Conservation (phyloP, 2,329 filamentous ascomycete species). For the Westerdykella aurantiaca region DNA sequence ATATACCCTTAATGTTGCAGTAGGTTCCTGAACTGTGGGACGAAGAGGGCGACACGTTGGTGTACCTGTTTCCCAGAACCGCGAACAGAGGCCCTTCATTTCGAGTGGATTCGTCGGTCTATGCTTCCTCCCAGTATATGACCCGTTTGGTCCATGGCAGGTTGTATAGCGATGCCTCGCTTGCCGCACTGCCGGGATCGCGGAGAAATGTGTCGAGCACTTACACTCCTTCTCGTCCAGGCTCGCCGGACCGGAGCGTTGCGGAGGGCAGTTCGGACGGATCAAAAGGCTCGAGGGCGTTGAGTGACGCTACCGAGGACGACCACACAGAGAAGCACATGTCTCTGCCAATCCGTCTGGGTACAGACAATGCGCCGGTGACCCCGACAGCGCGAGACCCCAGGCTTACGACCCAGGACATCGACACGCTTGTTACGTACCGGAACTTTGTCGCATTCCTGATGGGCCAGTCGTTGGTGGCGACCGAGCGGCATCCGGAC, state of each 20-base stretch:
- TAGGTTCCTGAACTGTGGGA: slow-evolving; percentile 58
- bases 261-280: slow-evolving; percentile 37
- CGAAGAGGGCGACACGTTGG: slow-evolving; percentile 55
- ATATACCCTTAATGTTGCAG: slow-evolving; percentile 3
- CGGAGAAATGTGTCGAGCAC: slow-evolving; percentile 17
- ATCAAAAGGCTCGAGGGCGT: slow-evolving; percentile 45
- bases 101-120: slow-evolving; percentile 54
- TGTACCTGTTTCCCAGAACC: slow-evolving; percentile 57
- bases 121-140: slow-evolving; percentile 52
- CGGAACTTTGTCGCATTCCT: slow-evolving; percentile 61
- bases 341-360: slow-evolving; percentile 54
- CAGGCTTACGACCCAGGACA: slow-evolving; percentile 43
- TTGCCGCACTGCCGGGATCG: neutral
- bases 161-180: slow-evolving; percentile 37
- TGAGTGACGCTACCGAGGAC: slow-evolving; percentile 47
- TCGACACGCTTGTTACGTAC: slow-evolving; percentile 53
- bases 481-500: slow-evolving; percentile 49
- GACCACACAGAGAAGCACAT: slow-evolving; percentile 48
- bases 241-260: slow-evolving; percentile 29
- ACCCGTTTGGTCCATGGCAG: slow-evolving; percentile 52
- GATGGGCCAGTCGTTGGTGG: slow-evolving; percentile 56
- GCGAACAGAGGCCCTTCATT: slow-evolving; percentile 56
- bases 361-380: slow-evolving; percentile 43
- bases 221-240: slow-evolving; percentile 18
- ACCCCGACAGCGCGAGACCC: slow-evolving; percentile 20